phyloP scores from a whole-genome alignment of 371 early-diverging fungal genomes.

The Mucor irregularis region DNA sequence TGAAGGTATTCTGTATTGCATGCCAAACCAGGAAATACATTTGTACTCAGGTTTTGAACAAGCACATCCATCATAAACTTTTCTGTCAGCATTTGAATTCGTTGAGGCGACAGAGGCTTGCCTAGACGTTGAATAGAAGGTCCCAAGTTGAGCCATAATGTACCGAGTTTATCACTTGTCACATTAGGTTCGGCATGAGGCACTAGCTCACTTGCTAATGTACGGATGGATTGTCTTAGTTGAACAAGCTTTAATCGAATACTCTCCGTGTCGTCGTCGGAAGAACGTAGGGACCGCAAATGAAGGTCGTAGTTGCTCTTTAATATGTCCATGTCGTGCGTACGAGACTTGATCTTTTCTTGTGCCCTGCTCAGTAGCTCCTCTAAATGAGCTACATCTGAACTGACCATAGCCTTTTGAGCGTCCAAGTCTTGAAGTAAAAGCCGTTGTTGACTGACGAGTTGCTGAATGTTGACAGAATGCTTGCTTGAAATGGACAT shows the following conservation, averaged over 20 bases:
- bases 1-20: conserved; percentile 15
- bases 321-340: conserved; percentile 19
- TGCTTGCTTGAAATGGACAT: conserved; percentile 6
- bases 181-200: conserved; percentile 22
- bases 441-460: conserved; percentile 23
- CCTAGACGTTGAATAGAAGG: conserved; percentile 32
- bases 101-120: conserved; percentile 21
- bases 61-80: conserved; percentile 56
- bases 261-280: conserved; percentile 34
- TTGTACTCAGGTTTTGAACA: conserved; percentile 41
- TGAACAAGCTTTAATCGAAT: conserved; percentile 21
- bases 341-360: conserved; percentile 25
- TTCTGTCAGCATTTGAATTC: conserved; percentile 41
- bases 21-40: conserved; percentile 31
- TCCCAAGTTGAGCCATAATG: conserved; percentile 46
- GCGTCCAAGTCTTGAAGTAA: conserved; percentile 21
- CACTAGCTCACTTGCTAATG: conserved; percentile 26
- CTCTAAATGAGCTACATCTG: conserved; percentile 14
- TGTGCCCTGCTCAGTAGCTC: conserved; percentile 19
- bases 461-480: conserved; percentile 11
- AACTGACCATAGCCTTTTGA: conserved; percentile 20
- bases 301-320: conserved; percentile 33
- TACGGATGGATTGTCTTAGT: conserved; percentile 25
- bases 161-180: conserved; percentile 29
- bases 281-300: conserved; percentile 36